Conservation (phyloP, 441 rosid species). For the Populus hybrid region DNA sequence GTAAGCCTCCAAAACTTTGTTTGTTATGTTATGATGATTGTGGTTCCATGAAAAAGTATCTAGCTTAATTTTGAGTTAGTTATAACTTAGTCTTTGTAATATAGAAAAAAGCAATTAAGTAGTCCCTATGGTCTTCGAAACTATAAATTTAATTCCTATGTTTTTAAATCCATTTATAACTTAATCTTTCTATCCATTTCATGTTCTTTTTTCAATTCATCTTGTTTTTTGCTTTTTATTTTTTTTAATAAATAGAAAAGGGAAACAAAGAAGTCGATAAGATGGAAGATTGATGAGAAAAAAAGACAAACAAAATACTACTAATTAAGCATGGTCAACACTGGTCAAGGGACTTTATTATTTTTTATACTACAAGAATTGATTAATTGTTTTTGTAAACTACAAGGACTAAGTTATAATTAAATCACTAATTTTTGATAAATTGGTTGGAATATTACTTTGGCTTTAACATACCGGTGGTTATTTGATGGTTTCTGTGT, state of each 20-base stretch:
- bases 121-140: no score
- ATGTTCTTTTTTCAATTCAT: no score
- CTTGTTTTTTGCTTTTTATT: background rate
- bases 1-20: constrained; percentile 42
- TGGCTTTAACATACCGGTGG: constrained; percentile 7
- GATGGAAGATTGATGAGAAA: background rate
- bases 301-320: background rate
- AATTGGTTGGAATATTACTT: background rate
- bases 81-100: no score
- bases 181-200: no score
- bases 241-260: background rate
- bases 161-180: no score
- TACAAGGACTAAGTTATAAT: background rate
- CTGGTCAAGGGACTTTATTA: background rate
- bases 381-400: background rate
- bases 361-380: background rate
- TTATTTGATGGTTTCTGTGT: constrained; percentile 21
- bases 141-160: no score
- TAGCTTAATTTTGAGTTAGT: background rate
- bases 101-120: no score
- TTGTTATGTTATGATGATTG: background rate
- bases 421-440: background rate
- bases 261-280: background rate
- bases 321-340: background rate
- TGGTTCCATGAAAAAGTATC: background rate